phyloP scores from a whole-genome alignment of 352 stramenopile genomes.

The Globisporangium nunn region DNA sequence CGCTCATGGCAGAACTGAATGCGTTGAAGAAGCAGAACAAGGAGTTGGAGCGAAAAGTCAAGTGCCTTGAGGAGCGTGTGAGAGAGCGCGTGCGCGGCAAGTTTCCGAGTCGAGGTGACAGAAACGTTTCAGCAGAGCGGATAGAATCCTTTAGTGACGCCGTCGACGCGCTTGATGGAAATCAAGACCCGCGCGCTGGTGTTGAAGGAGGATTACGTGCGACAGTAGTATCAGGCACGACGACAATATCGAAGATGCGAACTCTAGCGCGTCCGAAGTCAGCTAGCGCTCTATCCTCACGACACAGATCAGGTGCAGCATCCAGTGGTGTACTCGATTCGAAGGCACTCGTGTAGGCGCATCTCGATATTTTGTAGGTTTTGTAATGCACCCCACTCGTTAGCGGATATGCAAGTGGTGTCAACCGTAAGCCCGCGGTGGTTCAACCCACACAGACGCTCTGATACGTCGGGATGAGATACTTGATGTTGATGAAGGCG shows the following conservation, averaged over 20 bases:
- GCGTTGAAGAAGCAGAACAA: conserved; percentile 50
- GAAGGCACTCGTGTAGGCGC: not conserved
- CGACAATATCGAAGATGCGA: not conserved
- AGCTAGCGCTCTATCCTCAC: conserved; percentile 6
- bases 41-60: conserved; percentile 42
- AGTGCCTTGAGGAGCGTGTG: conserved; percentile 3
- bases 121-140: not conserved
- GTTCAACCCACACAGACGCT: conserved; percentile 77
- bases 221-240: not conserved
- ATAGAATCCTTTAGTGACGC: not conserved
- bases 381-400: conserved; percentile 1
- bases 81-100: conserved; percentile 2
- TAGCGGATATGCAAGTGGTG: conserved; percentile 4
- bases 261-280: conserved; percentile 18
- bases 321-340: not conserved
- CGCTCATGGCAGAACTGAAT: conserved; percentile 63
- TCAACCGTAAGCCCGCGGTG: not conserved
- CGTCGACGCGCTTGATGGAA: not conserved
- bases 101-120: not conserved
- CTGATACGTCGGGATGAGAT: conserved; percentile 95
- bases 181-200: not conserved
- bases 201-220: no score
- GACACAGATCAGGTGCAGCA: not conserved
- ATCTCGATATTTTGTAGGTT: not conserved
- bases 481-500: conserved; percentile 99